These are phyloP conservation scores for Heritiera fomes DNA, from an alignment of 345 rosid genomes.

Conservation along the genomic window DNA sequence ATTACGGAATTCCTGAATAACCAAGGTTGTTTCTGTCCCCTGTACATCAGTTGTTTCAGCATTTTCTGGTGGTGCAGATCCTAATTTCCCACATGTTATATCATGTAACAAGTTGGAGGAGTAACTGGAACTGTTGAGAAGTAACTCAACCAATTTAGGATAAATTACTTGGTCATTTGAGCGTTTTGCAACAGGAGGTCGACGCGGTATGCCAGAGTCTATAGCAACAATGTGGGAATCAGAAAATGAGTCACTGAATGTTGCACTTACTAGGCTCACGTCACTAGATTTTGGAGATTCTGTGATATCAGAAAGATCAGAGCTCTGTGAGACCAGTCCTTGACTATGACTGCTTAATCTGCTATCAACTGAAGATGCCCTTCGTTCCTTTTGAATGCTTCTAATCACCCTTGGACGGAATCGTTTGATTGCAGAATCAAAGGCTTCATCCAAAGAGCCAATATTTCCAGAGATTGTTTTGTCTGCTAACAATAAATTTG, in stretches of 20 bases:
- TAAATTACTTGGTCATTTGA: slow-evolving; percentile 84
- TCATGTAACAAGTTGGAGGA: slow-evolving; percentile 75
- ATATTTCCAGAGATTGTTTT: slow-evolving; percentile 44
- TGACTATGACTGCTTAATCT: slow-evolving; percentile 51
- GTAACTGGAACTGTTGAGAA: slow-evolving; percentile 68
- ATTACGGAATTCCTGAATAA: slow-evolving; percentile 65
- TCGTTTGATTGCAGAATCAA: slow-evolving; percentile 74
- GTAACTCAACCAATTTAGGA: slow-evolving; percentile 92
- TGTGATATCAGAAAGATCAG: slow-evolving; percentile 67
- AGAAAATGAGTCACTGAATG: slow-evolving; percentile 51
- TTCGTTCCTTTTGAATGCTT: slow-evolving; percentile 82
- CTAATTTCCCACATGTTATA: slow-evolving; percentile 79
- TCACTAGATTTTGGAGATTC: slow-evolving; percentile 65
- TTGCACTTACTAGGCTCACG: slow-evolving; percentile 48
- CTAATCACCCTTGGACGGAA: slow-evolving; percentile 73
- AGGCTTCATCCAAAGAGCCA: slow-evolving; percentile 64
- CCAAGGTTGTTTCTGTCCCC: slow-evolving; percentile 41
- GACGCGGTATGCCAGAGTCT: slow-evolving; percentile 95
- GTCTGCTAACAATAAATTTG: slow-evolving; percentile 85
- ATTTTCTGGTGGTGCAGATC: slow-evolving; percentile 50
- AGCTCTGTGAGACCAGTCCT: slow-evolving; percentile 47
- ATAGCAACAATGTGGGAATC: slow-evolving; percentile 76
- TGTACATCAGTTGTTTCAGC: slow-evolving; percentile 33
- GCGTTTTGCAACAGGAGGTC: slow-evolving; percentile 98
- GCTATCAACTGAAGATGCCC: slow-evolving; percentile 81